Base-by-base conservation (phyloP, 2,329 filamentous ascomycete species). In the Fusarium floridanum region DNA sequence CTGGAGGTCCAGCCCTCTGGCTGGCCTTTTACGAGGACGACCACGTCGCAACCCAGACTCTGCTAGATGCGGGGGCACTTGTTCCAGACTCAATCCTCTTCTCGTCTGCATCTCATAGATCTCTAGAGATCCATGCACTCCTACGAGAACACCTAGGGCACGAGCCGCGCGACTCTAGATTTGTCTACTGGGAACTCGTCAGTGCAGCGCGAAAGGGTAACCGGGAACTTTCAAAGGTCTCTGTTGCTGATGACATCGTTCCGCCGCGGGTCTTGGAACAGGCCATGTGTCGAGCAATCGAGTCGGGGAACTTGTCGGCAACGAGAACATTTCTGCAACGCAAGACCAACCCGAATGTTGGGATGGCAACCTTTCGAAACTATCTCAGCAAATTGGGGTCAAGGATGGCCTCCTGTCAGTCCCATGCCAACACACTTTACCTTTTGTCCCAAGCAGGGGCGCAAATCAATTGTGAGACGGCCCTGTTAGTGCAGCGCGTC, bases 81-180 rank as follows among this genome's bases (percentile, higher is more conserved):
- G 3, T 32, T 12, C 5, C 45, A 27, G 48, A 32, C 12, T 0
- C 1, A 11, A n/a, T 3, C 16, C 16, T 11, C 14, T 29, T 29
- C n/a, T 2, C 3, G 3, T 4, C 6, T 8, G 16, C 0, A 50
- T 2, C 2, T 17, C 1, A 4, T 9, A 50, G 3, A 2, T 1
- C 1, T 24, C 14, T 9, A 50, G 3, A n/a, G 0, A 14, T 39
- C 2, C 2, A 2, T n/a, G 22, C 20, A 1, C 5, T 59, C 6
- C 9, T 59, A n/a, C 10, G 37, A 69, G 3, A 36, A 37, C 7
- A 12, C 2, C 10, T 27, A 1, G 3, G 4, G 22, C 9, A 5
- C 9, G 6, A 16, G 5, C 10, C 20, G 16, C 14, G 2, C 12
- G 16, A 22, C 20, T 10, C 6, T 1, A 4, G 2, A 12, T 14